Conservation (phyloP, 164 flowering plant species). For the Saururus chinensis region DNA sequence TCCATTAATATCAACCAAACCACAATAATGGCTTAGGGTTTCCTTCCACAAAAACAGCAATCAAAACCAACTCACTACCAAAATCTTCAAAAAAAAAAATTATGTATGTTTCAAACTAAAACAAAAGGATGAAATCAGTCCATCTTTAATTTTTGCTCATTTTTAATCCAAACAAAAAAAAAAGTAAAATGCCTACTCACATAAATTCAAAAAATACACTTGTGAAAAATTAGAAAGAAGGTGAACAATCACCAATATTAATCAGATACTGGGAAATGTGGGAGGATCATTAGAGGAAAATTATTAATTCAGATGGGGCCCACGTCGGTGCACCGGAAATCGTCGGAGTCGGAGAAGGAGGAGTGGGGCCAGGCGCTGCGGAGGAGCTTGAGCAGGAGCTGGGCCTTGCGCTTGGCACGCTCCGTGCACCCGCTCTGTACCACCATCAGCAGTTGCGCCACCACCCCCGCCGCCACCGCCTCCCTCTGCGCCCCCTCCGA, state of each 20-base stretch:
- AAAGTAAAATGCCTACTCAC: neutral
- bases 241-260: too few relatives aligned
- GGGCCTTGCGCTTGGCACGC: conserved; percentile 86
- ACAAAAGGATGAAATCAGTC: neutral
- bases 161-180: neutral
- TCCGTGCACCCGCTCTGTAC: conserved; percentile 95
- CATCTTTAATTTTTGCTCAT: neutral
- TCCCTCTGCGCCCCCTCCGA: conserved; percentile 54
- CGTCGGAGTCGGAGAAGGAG: conserved; percentile 55
- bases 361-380: conserved; percentile 78
- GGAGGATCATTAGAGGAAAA: neutral
- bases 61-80: neutral
- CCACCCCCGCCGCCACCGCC: conserved; percentile 66
- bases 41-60: neutral
- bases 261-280: too few relatives aligned
- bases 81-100: neutral
- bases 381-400: conserved; percentile 63
- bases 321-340: conserved; percentile 61
- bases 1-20: neutral
- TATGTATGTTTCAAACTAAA: neutral
- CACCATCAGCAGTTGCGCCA: conserved; percentile 73
- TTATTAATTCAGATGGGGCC: conserved; percentile 35
- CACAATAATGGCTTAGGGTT: too few relatives aligned
- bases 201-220: neutral
- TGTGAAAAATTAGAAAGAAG: conserved; percentile 1